Conservation (phyloP, 192 early-diverging fungal genomes). For the Coemansia sp. region DNA sequence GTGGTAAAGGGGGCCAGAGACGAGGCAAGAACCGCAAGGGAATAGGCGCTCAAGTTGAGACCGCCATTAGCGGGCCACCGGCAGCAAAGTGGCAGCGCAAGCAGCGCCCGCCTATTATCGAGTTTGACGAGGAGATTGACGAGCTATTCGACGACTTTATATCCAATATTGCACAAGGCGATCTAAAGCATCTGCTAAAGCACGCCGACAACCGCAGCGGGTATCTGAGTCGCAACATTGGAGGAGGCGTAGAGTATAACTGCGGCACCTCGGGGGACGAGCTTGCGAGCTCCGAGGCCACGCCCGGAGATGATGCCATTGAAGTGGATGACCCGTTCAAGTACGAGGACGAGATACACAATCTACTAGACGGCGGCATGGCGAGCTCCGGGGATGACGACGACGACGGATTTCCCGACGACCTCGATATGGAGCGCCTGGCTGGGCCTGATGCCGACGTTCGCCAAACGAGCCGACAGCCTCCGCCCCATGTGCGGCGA, state of each 20-base stretch:
- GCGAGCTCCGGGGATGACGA: constrained; percentile 18
- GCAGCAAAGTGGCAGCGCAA: background rate
- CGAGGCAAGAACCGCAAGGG: constrained; percentile 6
- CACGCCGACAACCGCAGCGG: background rate
- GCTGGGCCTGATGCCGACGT: background rate
- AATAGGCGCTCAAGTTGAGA: background rate
- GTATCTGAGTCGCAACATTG: constrained; percentile 27
- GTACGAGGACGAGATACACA: constrained; percentile 22
- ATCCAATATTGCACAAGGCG: constrained; percentile 31
- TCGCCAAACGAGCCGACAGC: constrained; percentile 3
- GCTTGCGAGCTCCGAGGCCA: constrained; percentile 1
- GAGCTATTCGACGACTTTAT: constrained; percentile 35
- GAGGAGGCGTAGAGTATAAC: constrained; percentile 13
- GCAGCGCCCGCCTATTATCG: background rate
- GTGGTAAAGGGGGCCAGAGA: background rate
- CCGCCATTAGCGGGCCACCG: background rate
- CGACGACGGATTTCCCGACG: constrained; percentile 35
- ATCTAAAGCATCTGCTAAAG: constrained; percentile 10
- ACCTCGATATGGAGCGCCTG: constrained; percentile 29
- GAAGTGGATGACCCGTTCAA: constrained; percentile 28
- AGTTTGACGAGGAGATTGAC: constrained; percentile 5
- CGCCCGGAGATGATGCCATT: constrained; percentile 6
- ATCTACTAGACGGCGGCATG: background rate
- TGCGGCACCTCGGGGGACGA: background rate
- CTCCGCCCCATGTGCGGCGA: background rate